These are phyloP conservation scores for Pluteus cervinus DNA, from an alignment of 768 basidiomycete species.

Conservation along the genomic window DNA sequence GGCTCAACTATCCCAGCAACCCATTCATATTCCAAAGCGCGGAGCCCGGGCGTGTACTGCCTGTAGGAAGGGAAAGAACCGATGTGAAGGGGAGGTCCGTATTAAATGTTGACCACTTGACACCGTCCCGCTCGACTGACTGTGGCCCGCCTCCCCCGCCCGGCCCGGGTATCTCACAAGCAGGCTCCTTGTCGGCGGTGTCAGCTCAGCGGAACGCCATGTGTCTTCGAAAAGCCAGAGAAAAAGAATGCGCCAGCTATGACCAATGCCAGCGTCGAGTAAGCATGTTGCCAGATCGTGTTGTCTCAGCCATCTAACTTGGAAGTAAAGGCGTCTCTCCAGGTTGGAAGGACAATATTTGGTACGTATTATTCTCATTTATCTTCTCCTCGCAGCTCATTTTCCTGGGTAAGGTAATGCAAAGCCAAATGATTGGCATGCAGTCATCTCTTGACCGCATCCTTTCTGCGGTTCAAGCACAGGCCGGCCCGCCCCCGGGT, in stretches of 20 bases:
- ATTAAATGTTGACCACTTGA: slow-evolving; percentile 21
- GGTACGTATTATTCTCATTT: slow-evolving; percentile 31
- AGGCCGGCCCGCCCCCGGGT: too few relatives aligned
- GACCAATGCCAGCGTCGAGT: slow-evolving; percentile 71
- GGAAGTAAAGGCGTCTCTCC: slow-evolving; percentile 59
- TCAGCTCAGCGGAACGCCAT: slow-evolving; percentile 72
- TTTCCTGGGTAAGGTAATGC: slow-evolving; percentile 58
- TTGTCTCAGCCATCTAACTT: slow-evolving; percentile 14
- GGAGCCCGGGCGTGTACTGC: slow-evolving; percentile 87
- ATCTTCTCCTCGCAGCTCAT: neutral
- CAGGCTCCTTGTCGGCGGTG: slow-evolving; percentile 90
- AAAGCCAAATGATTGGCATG: slow-evolving; percentile 94
- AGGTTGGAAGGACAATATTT: slow-evolving; percentile 84
- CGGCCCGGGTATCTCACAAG: slow-evolving; percentile 57
- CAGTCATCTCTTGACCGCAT: slow-evolving; percentile 86
- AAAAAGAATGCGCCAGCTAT: slow-evolving; percentile 66
- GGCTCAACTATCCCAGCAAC: slow-evolving; percentile 22
- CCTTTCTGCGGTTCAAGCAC: slow-evolving; percentile 55
- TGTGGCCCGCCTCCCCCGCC: slow-evolving; percentile 65
- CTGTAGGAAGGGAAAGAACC: slow-evolving; percentile 88
- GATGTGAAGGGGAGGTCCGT: slow-evolving; percentile 87
- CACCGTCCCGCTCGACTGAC: slow-evolving; percentile 45
- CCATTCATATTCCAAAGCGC: slow-evolving; percentile 78
- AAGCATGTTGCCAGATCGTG: slow-evolving; percentile 20
- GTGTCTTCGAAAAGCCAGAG: slow-evolving; percentile 88